Base-by-base conservation (phyloP, 805 yeast species). In the Yamadazyma philogaea region DNA sequence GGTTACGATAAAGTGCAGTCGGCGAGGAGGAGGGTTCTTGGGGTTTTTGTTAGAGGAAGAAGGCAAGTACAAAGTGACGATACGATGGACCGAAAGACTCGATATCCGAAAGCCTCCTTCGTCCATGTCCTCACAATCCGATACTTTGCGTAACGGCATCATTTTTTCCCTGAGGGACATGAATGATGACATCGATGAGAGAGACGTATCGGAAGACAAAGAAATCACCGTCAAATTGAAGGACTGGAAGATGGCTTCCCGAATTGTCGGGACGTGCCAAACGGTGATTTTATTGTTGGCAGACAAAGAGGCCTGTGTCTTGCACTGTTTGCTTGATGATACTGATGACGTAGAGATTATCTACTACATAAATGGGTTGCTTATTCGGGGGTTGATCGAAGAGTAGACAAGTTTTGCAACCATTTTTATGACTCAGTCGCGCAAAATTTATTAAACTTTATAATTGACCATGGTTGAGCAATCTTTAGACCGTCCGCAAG, bases 191-290 rank as follows among this genome's bases (percentile, higher is more conserved):
- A 21, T 35, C n/a, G 37, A 41, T 24, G 48, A 43, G 16, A 30
- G 39, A 2, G 47, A 44, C 34, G 41, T 22, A n/a, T 7, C 12
- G 7, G 64, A 63, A 20, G 75, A 68, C 14, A 60, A 62, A 43
- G 78, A 70, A 30, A 72, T 84, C 2, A 62, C 70, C 20, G 76
- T 85, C 21, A 72, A 71, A 50, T 62, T 79, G 18, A 76, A 68
- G 51, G 87, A 84, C 56, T 85, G 91, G 91, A 79, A 72, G 52
- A 63, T 79, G 46, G 85, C 87, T 1, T 68, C 81, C 4, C 75
- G 68, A 53, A 68, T 85, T 28, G 78, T 82, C 37, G 80, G 79
- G 21, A 66, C 75, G 2, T 81, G 87, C 55, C 77, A 78, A 43
- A 78, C 79, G 6, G 77, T 82, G 38, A 74, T 82, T 7, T 56